A percentile compares a stretch with the other conserved stretches of the same genome.
These are phyloP conservation scores for Anthracocystis walkeri DNA, from an alignment of 1,284 basidiomycete genomes.

Conservation along the genomic window DNA sequence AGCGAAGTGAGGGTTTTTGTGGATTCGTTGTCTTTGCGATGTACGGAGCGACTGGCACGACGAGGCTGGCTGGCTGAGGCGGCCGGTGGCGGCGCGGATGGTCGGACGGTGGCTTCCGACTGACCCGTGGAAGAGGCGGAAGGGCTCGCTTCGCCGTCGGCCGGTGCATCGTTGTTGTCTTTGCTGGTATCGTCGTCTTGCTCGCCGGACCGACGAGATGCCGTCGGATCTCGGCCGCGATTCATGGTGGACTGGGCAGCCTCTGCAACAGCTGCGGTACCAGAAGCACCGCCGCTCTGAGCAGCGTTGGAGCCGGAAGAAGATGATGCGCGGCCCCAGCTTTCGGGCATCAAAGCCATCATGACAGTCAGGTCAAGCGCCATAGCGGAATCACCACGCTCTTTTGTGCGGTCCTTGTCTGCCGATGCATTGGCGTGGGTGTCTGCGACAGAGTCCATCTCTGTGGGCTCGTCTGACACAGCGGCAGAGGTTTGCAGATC, in stretches of 20 bases:
- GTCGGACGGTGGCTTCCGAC: constrained; percentile 48
- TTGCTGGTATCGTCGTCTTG: constrained; percentile 15
- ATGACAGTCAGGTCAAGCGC: constrained; percentile 61
- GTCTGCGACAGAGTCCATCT: background rate
- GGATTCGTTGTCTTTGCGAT: constrained; percentile 41
- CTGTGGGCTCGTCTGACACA: constrained; percentile 19
- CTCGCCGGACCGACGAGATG: constrained; percentile 3
- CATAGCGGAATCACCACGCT: constrained; percentile 56
- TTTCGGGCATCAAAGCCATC: constrained; percentile 55
- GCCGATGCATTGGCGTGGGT: background rate
- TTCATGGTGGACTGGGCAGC: constrained; percentile 50
- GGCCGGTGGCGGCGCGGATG: constrained; percentile 26
- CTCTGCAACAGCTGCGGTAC: constrained; percentile 53
- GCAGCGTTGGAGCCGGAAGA: constrained; percentile 14
- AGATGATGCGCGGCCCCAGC: constrained; percentile 23
- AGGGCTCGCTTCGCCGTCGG: constrained; percentile 39
- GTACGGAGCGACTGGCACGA: constrained; percentile 29
- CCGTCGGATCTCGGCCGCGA: constrained; percentile 36
- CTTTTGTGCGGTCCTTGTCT: constrained; percentile 13
- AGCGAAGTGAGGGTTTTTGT: constrained; percentile 61
- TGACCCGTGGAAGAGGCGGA: constrained; percentile 40
- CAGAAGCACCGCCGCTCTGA: constrained; percentile 11
- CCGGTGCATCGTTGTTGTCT: constrained; percentile 9
- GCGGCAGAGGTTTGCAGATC: constrained; percentile 12
- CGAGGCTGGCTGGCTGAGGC: constrained; percentile 38